Percentiles rank a stretch among this genome's conserved stretches.
phyloP scores from a whole-genome alignment of 2,329 filamentous ascomycete species.

The Aspergillus versicolor region DNA sequence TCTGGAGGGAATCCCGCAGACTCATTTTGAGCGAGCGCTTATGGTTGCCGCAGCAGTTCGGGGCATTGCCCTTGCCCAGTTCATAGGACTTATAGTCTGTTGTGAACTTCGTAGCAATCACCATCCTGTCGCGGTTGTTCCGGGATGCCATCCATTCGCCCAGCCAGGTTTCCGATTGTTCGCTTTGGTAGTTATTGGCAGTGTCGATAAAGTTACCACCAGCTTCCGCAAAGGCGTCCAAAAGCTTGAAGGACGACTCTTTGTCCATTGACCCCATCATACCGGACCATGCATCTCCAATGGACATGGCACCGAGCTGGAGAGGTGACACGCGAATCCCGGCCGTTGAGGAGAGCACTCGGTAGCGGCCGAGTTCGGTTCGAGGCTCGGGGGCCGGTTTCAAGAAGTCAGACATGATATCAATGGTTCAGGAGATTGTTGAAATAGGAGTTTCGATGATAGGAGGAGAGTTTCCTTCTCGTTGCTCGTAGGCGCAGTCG shows the following conservation, averaged over 20 bases:
- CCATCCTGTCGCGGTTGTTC: conserved; percentile 48
- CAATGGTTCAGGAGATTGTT: background rate
- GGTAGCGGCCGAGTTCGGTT: conserved; percentile 64
- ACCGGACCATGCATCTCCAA: conserved; percentile 43
- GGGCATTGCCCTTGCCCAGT: conserved; percentile 37
- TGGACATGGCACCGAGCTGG: conserved; percentile 40
- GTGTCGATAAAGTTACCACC: conserved; percentile 76
- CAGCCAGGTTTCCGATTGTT: conserved; percentile 65
- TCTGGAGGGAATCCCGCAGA: conserved; percentile 45
- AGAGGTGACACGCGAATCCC: conserved; percentile 67
- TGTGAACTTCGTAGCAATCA: conserved; percentile 66
- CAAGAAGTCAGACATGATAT: conserved; percentile 1
- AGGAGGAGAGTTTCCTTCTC: background rate
- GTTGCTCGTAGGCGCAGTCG: background rate
- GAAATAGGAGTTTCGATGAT: background rate
- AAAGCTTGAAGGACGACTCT: conserved; percentile 59
- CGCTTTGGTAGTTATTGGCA: conserved; percentile 65
- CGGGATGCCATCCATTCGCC: conserved; percentile 70
- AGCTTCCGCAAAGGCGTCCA: conserved; percentile 65
- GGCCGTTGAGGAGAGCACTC: conserved; percentile 65
- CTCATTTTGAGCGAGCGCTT: conserved; percentile 44
- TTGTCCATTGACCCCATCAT: conserved; percentile 67
- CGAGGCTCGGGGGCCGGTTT: conserved; percentile 42
- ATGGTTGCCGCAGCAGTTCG: conserved; percentile 41
- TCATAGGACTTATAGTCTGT: conserved; percentile 51